A percentile compares a stretch with the other conserved stretches of the same genome.
phyloP scores from a whole-genome alignment of 1,139 yeast genomes.

The Yamadazyma kanchanaburiensis region DNA sequence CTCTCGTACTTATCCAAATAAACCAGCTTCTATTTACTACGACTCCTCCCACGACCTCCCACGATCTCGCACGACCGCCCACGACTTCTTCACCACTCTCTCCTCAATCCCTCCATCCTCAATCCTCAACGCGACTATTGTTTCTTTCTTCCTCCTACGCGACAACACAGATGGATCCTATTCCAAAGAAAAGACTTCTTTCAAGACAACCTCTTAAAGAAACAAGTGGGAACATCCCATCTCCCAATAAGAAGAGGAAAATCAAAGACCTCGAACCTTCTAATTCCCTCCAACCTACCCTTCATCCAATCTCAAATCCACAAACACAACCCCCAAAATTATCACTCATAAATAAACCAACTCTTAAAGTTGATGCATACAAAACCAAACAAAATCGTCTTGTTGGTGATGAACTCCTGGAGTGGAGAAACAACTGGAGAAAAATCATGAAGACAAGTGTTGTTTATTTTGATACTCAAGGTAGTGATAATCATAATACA shows the following conservation, averaged over 20 bases:
- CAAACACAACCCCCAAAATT: conserved; percentile 6
- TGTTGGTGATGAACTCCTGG: conserved; percentile 51
- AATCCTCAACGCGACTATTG: neutral
- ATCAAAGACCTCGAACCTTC: conserved; percentile 8
- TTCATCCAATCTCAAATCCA: conserved; percentile 1
- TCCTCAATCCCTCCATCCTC: neutral
- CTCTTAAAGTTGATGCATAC: conserved; percentile 4
- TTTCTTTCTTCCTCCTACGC: neutral
- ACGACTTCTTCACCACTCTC: neutral
- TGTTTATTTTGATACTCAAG: conserved; percentile 78
- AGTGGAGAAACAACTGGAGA: conserved; percentile 85
- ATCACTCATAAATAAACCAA: conserved; percentile 2
- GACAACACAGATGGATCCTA: conserved; percentile 7
- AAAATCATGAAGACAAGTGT: conserved; percentile 69
- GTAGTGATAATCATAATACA: conserved; percentile 43
- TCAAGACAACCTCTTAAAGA: conserved; percentile 42
- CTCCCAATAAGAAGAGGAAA: conserved; percentile 33
- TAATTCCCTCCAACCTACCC: neutral
- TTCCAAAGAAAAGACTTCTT: conserved; percentile 9
- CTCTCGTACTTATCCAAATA: no score
- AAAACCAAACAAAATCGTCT: conserved; percentile 21
- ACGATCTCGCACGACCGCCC: neutral
- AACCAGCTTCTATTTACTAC: no score
- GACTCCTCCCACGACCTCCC: neutral
- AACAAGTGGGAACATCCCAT: conserved; percentile 40